Evolutionary conservation across 768 basidiomycete genomes (phyloP).

Genomic region (Mycena indigotica): DNA sequence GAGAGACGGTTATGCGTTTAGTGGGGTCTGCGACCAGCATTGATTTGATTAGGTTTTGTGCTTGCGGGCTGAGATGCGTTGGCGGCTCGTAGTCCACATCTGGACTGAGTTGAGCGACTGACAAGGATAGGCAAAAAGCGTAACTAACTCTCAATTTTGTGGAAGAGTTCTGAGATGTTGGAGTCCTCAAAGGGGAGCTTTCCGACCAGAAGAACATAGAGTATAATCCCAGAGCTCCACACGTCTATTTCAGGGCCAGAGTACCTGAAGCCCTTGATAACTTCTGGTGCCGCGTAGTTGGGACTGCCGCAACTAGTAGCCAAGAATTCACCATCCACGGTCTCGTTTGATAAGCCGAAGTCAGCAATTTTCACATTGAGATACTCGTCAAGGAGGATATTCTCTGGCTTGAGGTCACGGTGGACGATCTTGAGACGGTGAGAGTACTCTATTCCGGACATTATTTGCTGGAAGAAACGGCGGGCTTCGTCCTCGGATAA

Average conservation of each 20-base stretch:
- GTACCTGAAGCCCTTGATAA: constrained; percentile 92
- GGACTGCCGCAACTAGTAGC: constrained; percentile 98
- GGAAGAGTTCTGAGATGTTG: constrained; percentile 88
- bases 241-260: constrained; percentile 98
- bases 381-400: constrained; percentile 83
- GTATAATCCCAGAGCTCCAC: constrained; percentile 98
- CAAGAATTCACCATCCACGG: constrained; percentile 94
- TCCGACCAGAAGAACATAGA: constrained; percentile 97
- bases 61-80: constrained; percentile 74
- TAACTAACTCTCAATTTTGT: constrained; percentile 85
- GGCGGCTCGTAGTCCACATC: constrained; percentile 90
- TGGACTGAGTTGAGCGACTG: constrained; percentile 38
- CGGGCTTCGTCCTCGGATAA: constrained; percentile 88
- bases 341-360: constrained; percentile 95
- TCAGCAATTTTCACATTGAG: constrained; percentile 98
- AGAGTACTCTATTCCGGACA: constrained; percentile 95
- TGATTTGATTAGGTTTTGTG: constrained; percentile 73
- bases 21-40: constrained; percentile 96
- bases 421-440: constrained; percentile 97
- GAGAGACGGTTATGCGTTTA: constrained; percentile 90
- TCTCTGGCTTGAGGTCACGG: constrained; percentile 97
- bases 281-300: constrained; percentile 98
- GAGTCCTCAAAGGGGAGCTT: constrained; percentile 97
- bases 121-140: background rate
- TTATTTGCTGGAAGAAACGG: constrained; percentile 97